These are phyloP conservation scores for Cystofilobasidium ferigula DNA, from an alignment of 768 basidiomycete genomes.

Conservation along the genomic window DNA sequence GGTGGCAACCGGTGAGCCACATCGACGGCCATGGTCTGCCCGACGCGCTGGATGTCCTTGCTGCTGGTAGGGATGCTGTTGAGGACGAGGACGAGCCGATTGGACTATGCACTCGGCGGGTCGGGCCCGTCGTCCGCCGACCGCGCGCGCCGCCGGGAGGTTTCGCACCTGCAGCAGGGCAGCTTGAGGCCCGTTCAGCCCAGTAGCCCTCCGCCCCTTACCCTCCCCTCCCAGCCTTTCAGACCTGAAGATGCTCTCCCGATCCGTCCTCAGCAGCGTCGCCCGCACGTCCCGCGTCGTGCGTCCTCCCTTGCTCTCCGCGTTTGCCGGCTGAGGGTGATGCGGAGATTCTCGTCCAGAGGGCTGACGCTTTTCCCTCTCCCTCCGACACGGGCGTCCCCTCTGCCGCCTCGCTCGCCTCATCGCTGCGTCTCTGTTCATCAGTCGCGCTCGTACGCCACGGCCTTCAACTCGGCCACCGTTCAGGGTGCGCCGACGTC, in stretches of 20 bases:
- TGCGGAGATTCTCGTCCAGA: neutral
- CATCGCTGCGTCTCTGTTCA: neutral
- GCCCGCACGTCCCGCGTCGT: constrained; percentile 28
- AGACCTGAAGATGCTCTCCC: constrained; percentile 27
- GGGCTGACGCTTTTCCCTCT: constrained; percentile 1
- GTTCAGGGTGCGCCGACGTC: constrained; percentile 55
- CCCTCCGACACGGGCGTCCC: constrained; percentile 3
- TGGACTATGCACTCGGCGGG: no score
- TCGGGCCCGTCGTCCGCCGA: no score
- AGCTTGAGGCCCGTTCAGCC: neutral
- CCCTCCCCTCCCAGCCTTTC: neutral
- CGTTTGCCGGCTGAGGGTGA: neutral
- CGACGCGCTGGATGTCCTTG: no score
- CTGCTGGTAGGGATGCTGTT: no score
- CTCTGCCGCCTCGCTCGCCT: neutral
- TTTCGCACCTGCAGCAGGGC: no score
- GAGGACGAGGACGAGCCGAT: no score
- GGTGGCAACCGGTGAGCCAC: no score
- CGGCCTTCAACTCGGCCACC: constrained; percentile 37
- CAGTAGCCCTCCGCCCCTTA: neutral
- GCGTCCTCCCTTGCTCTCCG: neutral
- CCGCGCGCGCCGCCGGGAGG: no score
- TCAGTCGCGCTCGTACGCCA: constrained; percentile 30
- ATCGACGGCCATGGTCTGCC: no score
- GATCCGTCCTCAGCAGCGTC: constrained; percentile 28